phyloP scores from a whole-genome alignment of 805 yeast genomes.

The Ogataea sp. region DNA sequence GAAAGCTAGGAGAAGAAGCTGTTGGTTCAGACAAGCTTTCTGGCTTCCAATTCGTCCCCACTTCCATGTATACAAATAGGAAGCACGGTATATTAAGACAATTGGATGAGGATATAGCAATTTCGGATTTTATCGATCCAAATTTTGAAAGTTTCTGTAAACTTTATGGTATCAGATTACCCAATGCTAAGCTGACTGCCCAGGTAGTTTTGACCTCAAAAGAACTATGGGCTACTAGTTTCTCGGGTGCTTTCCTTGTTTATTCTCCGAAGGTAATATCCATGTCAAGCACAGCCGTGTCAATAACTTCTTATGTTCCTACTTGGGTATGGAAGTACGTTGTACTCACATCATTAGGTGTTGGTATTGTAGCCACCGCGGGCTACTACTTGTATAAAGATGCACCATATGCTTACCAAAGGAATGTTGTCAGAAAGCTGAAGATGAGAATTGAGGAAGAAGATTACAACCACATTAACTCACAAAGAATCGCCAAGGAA shows the following conservation, averaged over 20 bases:
- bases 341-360: slow-evolving; percentile 24
- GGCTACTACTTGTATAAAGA: slow-evolving; percentile 57
- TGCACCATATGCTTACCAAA: slow-evolving; percentile 82
- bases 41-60: slow-evolving; percentile 58
- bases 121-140: slow-evolving; percentile 78
- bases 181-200: slow-evolving; percentile 4
- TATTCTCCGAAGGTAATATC: slow-evolving; percentile 22
- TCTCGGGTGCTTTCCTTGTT: slow-evolving; percentile 17
- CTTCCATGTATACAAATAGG: slow-evolving; percentile 75
- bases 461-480: slow-evolving; percentile 75
- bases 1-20: slow-evolving; percentile 50
- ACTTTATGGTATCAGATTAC: slow-evolving; percentile 22
- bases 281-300: slow-evolving; percentile 21
- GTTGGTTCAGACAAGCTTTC: slow-evolving; percentile 55
- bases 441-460: slow-evolving; percentile 49
- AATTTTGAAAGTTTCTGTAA: slow-evolving; percentile 50
- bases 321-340: slow-evolving; percentile 14
- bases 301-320: slow-evolving; percentile 22
- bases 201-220: slow-evolving; percentile 12
- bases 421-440: slow-evolving; percentile 71
- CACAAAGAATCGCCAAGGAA: slow-evolving; percentile 73
- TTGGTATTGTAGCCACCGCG: slow-evolving; percentile 27
- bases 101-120: slow-evolving; percentile 50
- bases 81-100: slow-evolving; percentile 54
- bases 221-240: slow-evolving; percentile 18